These are phyloP conservation scores for Suhomyces coccinellae DNA, from an alignment of 1,139 yeast species.

Conservation along the genomic window DNA sequence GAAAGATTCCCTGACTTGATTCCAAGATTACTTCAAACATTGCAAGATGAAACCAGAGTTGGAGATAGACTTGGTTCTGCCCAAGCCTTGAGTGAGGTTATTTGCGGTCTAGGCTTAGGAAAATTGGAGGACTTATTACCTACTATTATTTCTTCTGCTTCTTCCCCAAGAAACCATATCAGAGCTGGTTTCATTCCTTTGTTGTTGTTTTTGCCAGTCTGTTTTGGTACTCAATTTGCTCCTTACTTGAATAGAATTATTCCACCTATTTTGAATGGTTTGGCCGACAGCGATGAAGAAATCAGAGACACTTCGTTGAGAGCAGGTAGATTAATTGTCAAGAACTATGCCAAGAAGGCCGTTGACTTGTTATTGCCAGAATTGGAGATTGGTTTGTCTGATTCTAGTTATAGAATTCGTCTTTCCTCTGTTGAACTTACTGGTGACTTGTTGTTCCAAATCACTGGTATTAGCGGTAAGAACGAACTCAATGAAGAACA, in stretches of 20 bases:
- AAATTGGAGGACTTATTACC: slow-evolving; percentile 91
- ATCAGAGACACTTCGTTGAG: slow-evolving; percentile 88
- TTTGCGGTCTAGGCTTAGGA: slow-evolving; percentile 83
- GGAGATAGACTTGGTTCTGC: slow-evolving; percentile 98
- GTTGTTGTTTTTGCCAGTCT: slow-evolving; percentile 85
- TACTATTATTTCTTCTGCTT: slow-evolving; percentile 69
- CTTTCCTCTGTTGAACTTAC: slow-evolving; percentile 92
- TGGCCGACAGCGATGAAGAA: slow-evolving; percentile 86
- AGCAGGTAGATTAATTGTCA: slow-evolving; percentile 90
- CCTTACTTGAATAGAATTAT: slow-evolving; percentile 84
- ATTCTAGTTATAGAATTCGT: slow-evolving; percentile 82
- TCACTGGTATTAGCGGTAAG: slow-evolving; percentile 82
- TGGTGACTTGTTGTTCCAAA: slow-evolving; percentile 94
- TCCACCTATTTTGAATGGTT: slow-evolving; percentile 86
- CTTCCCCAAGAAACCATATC: slow-evolving; percentile 63
- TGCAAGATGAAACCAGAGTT: slow-evolving; percentile 75
- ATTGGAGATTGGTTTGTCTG: slow-evolving; percentile 85
- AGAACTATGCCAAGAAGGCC: slow-evolving; percentile 89
- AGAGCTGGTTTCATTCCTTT: slow-evolving; percentile 95
- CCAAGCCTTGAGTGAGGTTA: slow-evolving; percentile 92
- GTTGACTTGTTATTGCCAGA: slow-evolving; percentile 93
- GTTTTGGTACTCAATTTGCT: slow-evolving; percentile 90
- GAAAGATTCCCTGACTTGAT: slow-evolving; percentile 92
- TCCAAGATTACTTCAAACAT: slow-evolving; percentile 72
- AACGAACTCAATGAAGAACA: slow-evolving; percentile 68